Percentiles rank a stretch among this genome's conserved stretches.
Conservation (phyloP, 495 filamentous ascomycete genomes). For the Talaromyces adpressus region DNA sequence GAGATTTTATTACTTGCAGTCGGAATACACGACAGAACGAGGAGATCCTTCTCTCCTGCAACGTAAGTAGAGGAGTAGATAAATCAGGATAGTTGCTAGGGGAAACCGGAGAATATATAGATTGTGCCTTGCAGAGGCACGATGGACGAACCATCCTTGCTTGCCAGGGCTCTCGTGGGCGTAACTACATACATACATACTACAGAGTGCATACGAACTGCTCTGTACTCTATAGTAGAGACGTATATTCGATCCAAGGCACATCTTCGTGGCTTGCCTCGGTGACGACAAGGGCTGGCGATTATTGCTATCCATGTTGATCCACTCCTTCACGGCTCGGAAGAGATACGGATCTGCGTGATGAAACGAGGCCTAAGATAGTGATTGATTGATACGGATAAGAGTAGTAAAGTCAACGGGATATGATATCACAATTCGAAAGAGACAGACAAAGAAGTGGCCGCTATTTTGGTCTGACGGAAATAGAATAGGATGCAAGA, state of each 20-base stretch:
- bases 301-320: neutral
- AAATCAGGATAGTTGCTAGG: slow-evolving; percentile 6
- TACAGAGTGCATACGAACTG: neutral
- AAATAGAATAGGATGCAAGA: neutral
- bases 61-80: neutral
- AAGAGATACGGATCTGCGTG: neutral
- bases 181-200: neutral
- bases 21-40: slow-evolving; percentile 4
- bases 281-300: neutral
- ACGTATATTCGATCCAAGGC: neutral
- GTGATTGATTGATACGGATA: neutral
- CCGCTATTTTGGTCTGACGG: neutral
- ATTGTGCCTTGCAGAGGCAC: slow-evolving; percentile 6
- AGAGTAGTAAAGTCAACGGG: neutral
- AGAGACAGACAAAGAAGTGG: neutral
- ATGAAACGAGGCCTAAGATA: neutral
- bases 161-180: neutral
- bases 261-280: neutral
- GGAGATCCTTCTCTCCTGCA: neutral
- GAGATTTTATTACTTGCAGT: slow-evolving; percentile 4
- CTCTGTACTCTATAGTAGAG: neutral
- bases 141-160: neutral
- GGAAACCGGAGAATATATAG: slow-evolving; percentile 8
- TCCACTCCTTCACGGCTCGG: neutral
- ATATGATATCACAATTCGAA: neutral